Conservation (phyloP, 352 stramenopile species). For the Pythium monospermum region DNA sequence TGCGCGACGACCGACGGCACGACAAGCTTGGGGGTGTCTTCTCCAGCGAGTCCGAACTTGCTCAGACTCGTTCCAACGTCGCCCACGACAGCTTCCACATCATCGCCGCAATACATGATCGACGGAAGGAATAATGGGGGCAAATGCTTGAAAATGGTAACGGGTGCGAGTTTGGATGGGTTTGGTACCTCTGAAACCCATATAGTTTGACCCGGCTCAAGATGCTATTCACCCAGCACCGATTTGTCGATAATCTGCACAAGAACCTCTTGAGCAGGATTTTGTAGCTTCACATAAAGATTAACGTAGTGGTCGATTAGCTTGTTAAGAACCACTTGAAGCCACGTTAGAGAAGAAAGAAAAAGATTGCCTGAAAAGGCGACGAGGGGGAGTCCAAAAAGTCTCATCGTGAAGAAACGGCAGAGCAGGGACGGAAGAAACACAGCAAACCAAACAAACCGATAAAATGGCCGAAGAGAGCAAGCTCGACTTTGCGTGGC, state of each 20-base stretch:
- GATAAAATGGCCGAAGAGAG: slow-evolving; percentile 52
- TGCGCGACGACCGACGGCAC: slow-evolving; percentile 66
- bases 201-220: no score
- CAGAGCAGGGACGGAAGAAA: slow-evolving; percentile 5
- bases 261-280: no score
- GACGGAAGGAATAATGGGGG: no score
- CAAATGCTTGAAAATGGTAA: no score
- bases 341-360: slow-evolving; percentile 5
- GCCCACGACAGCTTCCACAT: slow-evolving; percentile 94
- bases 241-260: no score
- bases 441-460: not conserved
- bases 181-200: no score
- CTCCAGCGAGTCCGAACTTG: slow-evolving; percentile 94
- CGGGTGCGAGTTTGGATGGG: no score
- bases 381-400: slow-evolving; percentile 1
- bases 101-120: slow-evolving; percentile 95
- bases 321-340: slow-evolving; percentile 22
- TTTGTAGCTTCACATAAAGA: not conserved
- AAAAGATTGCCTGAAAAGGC: slow-evolving; percentile 16
- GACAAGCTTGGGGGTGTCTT: slow-evolving; percentile 91
- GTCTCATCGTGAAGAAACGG: no score
- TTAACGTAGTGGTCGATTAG: slow-evolving; percentile 11
- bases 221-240: slow-evolving; percentile 17
- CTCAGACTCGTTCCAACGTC: slow-evolving; percentile 88
- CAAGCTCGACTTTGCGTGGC: slow-evolving; percentile 90